Base-by-base conservation (phyloP, 1,284 basidiomycete species). In the Papiliotrema fonsecae region DNA sequence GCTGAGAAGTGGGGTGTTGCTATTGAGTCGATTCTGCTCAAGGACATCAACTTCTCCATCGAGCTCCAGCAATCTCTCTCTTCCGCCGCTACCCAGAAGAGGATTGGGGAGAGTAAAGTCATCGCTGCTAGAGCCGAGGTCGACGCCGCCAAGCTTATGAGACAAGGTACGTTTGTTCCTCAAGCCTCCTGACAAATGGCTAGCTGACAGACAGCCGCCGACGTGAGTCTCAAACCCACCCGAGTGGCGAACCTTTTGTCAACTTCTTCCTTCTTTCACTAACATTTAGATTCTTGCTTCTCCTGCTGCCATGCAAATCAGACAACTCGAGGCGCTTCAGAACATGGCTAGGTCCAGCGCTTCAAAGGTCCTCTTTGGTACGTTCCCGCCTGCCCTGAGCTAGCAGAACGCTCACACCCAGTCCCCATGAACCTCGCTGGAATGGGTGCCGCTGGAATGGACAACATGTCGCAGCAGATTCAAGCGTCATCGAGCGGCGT, bases 41-140 rank as follows among this genome's bases (percentile, higher is more conserved):
- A 77, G 59, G 75, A 90, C 87, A 75, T 76, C 76, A 85, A 91
- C 74, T 96, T 97, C 79, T 88, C 86, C 40, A 64, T 85, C 45
- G 93, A 97, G 58, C 82, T 97, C n/a, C 84, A 91, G 56, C 86
- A 90, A 27, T 89, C 87, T 11, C 81, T 97, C 52, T 93, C 89
- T 28, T 88, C 86, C 52, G 93, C 93, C 24, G 92, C 92, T 30
- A 90, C 93, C 42, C 74, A 74, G 77, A 94, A 93, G 80, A 82
- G 93, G 54, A 84, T 97, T 57, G 93, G 91, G 74, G 93, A 97
- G 76, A 83, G 82, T 69, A 97, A 75, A 65, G 90, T 97, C 67
- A 97, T 97, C 62, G 91, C 91, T 40, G 94, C 93, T 0, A 82
- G 89, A 54, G 94, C 93, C 18, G 93, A 97, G 76, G 93, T 97